A percentile compares a stretch with the other conserved stretches of the same genome.
Conservation (phyloP, 2,329 filamentous ascomycete genomes). For the Ophiostoma montium region DNA sequence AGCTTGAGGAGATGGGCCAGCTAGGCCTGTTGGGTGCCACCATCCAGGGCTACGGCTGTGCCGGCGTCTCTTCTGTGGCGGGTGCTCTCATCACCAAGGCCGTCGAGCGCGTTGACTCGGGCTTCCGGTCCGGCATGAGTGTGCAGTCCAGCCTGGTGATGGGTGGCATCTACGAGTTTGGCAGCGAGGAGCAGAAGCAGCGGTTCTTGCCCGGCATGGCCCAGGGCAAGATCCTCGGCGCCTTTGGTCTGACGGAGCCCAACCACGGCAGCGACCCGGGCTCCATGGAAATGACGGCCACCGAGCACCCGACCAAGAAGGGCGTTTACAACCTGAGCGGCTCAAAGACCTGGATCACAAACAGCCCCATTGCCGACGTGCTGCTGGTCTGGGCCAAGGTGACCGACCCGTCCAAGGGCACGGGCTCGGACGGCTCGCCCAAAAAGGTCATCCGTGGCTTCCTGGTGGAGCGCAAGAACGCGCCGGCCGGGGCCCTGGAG, state of each 20-base stretch:
- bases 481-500: slow-evolving; percentile 76
- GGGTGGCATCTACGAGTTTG: slow-evolving; percentile 76
- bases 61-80: slow-evolving; percentile 68
- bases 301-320: slow-evolving; percentile 62
- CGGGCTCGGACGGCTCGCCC: slow-evolving; percentile 5
- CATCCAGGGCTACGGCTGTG: slow-evolving; percentile 71
- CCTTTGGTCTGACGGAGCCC: slow-evolving; percentile 75
- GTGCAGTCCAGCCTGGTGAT: slow-evolving; percentile 77
- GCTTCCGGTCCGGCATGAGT: slow-evolving; percentile 77
- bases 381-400: slow-evolving; percentile 86
- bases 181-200: slow-evolving; percentile 66
- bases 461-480: slow-evolving; percentile 70
- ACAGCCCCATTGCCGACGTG: slow-evolving; percentile 72
- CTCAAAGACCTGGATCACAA: slow-evolving; percentile 84
- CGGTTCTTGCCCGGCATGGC: slow-evolving; percentile 63
- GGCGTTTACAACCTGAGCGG: slow-evolving; percentile 63
- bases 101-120: slow-evolving; percentile 74
- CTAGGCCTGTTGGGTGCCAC: slow-evolving; percentile 68
- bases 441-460: slow-evolving; percentile 60
- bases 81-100: slow-evolving; percentile 73
- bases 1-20: slow-evolving; percentile 76
- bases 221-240: slow-evolving; percentile 61
- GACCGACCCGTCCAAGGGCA: slow-evolving; percentile 64
- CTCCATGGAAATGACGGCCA: slow-evolving; percentile 69
- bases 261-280: slow-evolving; percentile 82